Percentiles rank a stretch among this genome's conserved stretches.
Conservation (phyloP, 768 basidiomycete genomes). For the Rhodotorula sphaerocarpa region DNA sequence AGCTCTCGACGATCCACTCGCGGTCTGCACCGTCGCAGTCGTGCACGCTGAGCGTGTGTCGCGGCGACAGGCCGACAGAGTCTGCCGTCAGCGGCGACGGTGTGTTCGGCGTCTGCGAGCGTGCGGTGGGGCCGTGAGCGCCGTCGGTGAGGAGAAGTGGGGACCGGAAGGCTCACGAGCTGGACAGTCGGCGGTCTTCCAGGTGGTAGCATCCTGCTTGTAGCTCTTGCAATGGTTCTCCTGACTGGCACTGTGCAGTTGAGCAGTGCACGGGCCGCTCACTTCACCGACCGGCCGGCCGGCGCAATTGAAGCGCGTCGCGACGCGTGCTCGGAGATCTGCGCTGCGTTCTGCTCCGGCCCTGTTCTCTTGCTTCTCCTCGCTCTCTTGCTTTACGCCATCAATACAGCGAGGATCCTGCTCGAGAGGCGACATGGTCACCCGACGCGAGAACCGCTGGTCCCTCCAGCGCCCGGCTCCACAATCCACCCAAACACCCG, state of each 20-base stretch:
- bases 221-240: not conserved
- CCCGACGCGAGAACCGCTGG: not conserved
- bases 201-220: conserved; percentile 4
- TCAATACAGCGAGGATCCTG: too few species aligned
- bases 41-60: conserved; percentile 13
- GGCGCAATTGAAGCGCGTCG: too few species aligned
- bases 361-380: too few species aligned
- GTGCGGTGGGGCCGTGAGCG: too few species aligned
- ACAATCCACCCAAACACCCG: too few species aligned
- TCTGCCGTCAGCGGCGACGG: not conserved
- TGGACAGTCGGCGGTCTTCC: not conserved
- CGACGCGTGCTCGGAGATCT: not conserved
- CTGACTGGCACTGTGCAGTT: too few species aligned
- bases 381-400: too few species aligned
- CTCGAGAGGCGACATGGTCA: not conserved
- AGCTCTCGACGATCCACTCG: not conserved
- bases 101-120: not conserved
- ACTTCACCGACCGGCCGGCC: too few species aligned
- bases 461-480: too few species aligned
- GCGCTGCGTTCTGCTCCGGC: too few species aligned
- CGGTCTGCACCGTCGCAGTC: conserved; percentile 7
- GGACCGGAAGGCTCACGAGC: not conserved
- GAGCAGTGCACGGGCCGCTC: too few species aligned
- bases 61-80: conserved; percentile 10
- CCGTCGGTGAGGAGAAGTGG: not conserved